Evolutionary conservation across 169 alveolate species (phyloP).

Genomic region (Plasmodium yoelii): DNA sequence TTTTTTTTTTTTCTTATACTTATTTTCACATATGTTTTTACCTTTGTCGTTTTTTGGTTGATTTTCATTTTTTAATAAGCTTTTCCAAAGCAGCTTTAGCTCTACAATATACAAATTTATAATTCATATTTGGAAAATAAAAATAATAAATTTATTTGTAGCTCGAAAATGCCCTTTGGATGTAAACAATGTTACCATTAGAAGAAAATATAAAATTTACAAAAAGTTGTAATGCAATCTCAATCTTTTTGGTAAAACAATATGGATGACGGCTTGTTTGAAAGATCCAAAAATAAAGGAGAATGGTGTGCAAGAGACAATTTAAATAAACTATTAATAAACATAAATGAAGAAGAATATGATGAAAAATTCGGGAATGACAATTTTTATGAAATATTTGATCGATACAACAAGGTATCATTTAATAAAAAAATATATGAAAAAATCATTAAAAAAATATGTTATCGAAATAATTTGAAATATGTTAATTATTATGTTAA

Average conservation of each 20-base stretch:
- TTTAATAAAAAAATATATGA: slow-evolving; percentile 29
- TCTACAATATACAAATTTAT: no score
- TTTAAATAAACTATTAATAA: neutral
- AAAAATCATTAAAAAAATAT: slow-evolving; percentile 53
- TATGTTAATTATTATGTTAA: slow-evolving; percentile 41
- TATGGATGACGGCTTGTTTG: slow-evolving; percentile 6
- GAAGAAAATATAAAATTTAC: neutral
- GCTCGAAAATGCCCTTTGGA: no score
- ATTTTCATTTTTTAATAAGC: no score
- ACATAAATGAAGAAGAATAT: neutral
- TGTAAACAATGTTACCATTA: no score
- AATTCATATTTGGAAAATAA: no score
- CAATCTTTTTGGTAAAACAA: neutral
- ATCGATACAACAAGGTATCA: slow-evolving; percentile 13
- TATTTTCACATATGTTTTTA: no score
- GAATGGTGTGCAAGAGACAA: neutral
- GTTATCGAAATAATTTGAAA: slow-evolving; percentile 53
- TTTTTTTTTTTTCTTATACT: no score
- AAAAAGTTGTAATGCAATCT: neutral
- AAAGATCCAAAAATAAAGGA: neutral
- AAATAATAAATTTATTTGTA: no score
- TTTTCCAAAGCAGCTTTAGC: no score
- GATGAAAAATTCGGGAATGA: slow-evolving; percentile 3
- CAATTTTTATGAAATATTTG: slow-evolving; percentile 7
- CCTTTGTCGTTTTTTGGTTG: no score